These are phyloP conservation scores for Flaveria brownii DNA, from an alignment of 129 eudicot species.

Conservation along the genomic window DNA sequence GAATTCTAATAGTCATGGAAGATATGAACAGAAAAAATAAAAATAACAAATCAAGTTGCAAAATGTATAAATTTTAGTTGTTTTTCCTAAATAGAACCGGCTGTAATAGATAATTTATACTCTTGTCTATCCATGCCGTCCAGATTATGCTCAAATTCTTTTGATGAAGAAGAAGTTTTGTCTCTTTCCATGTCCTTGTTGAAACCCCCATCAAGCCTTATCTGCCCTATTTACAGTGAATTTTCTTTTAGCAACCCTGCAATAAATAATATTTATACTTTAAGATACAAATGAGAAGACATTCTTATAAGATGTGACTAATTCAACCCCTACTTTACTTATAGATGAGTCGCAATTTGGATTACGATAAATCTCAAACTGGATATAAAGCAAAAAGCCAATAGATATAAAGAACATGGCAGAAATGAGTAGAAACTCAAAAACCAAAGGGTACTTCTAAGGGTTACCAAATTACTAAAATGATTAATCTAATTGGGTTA, in stretches of 20 bases:
- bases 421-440: not conserved
- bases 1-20: no score
- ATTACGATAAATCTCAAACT: not conserved
- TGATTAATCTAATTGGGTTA: not conserved
- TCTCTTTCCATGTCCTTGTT: constrained; percentile 6
- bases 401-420: not conserved
- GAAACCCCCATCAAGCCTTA: constrained; percentile 39
- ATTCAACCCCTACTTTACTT: not conserved
- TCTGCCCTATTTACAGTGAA: constrained; percentile 51
- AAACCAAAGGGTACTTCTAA: not conserved
- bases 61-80: no score
- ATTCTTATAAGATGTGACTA: not conserved
- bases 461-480: not conserved
- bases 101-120: no score
- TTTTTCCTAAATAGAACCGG: no score
- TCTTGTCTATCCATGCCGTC: no score
- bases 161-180: no score
- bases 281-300: no score
- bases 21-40: no score
- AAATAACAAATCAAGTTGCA: no score
- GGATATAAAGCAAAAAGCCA: not conserved
- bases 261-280: not conserved
- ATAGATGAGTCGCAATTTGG: not conserved
- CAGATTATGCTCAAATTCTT: no score
- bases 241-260: constrained; percentile 83